Conservation (phyloP, 805 yeast species). For the Yamadazyma laniorum region DNA sequence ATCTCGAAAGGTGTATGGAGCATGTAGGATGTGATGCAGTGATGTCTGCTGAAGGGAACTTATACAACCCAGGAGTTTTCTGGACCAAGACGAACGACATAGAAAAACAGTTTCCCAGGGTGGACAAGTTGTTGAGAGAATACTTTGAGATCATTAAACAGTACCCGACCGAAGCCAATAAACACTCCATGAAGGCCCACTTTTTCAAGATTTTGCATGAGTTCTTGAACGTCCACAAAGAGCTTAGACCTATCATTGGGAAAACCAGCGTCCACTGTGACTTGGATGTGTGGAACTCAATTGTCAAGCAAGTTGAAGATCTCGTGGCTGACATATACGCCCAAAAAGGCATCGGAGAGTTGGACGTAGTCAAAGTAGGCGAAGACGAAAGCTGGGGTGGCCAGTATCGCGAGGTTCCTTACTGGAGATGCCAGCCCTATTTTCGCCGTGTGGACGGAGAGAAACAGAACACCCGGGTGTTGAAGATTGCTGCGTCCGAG, state of each 20-base stretch:
- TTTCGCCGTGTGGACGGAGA: conserved; percentile 87
- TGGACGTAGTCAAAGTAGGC: conserved; percentile 58
- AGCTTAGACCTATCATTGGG: conserved; percentile 73
- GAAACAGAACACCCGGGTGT: conserved; percentile 36
- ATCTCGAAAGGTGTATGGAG: conserved; percentile 65
- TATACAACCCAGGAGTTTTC: conserved; percentile 91
- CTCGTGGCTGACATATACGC: conserved; percentile 57
- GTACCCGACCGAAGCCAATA: conserved; percentile 55
- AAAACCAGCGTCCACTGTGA: conserved; percentile 39
- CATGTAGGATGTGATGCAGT: conserved; percentile 80
- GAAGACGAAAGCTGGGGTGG: conserved; percentile 74
- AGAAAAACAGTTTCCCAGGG: conserved; percentile 77
- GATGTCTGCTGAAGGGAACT: conserved; percentile 96
- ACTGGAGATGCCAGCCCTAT: conserved; percentile 96
- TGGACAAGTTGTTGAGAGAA: conserved; percentile 79
- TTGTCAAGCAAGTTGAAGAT: conserved; percentile 64
- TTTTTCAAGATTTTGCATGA: conserved; percentile 82
- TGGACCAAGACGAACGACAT: conserved; percentile 50
- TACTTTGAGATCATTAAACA: conserved; percentile 77
- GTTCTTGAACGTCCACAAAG: conserved; percentile 75
- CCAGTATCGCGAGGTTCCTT: conserved; percentile 74
- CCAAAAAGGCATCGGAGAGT: conserved; percentile 48
- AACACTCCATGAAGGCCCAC: conserved; percentile 86
- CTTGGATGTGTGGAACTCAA: conserved; percentile 43
- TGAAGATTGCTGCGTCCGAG: conserved; percentile 38